These are phyloP conservation scores for Edaphochlamys debaryana DNA, from an alignment of 139 green algal species.

Conservation along the genomic window DNA sequence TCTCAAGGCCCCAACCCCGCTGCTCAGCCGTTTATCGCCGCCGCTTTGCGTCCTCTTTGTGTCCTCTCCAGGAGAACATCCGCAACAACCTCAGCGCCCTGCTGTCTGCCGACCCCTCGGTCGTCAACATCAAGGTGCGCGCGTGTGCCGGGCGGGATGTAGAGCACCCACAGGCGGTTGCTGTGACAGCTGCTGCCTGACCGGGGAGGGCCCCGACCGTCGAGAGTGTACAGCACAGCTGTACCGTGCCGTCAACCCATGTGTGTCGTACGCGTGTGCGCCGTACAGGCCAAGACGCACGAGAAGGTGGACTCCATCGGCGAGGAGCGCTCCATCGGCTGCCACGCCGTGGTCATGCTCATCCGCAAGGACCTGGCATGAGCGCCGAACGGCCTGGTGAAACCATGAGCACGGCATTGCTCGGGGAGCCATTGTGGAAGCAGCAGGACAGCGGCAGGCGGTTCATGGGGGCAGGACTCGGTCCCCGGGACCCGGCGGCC, in stretches of 20 bases:
- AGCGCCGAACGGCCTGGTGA: background rate
- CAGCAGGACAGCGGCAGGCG: background rate
- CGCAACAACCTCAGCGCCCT: slow-evolving; percentile 80
- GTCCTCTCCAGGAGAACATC: slow-evolving; percentile 89
- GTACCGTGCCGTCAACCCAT: no score
- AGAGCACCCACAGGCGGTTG: no score
- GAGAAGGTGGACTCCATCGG: slow-evolving; percentile 99
- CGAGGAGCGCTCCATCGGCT: slow-evolving; percentile 96
- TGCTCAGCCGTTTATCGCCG: no score
- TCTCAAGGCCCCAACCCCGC: no score
- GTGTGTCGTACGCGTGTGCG: no score
- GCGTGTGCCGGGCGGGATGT: no score
- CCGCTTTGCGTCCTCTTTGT: no score
- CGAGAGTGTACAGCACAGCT: no score
- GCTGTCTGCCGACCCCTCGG: slow-evolving; percentile 76
- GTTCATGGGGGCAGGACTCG: no score
- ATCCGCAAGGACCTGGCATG: slow-evolving; percentile 52
- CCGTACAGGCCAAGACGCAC: slow-evolving; percentile 96
- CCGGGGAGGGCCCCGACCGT: no score
- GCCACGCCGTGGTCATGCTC: slow-evolving; percentile 95
- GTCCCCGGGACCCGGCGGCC: no score
- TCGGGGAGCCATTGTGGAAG: background rate
- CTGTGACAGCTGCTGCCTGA: no score
- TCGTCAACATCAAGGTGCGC: slow-evolving; percentile 92
- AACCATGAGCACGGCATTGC: background rate